phyloP scores from a whole-genome alignment of 345 rosid species.

The Tarenaya hassleriana region DNA sequence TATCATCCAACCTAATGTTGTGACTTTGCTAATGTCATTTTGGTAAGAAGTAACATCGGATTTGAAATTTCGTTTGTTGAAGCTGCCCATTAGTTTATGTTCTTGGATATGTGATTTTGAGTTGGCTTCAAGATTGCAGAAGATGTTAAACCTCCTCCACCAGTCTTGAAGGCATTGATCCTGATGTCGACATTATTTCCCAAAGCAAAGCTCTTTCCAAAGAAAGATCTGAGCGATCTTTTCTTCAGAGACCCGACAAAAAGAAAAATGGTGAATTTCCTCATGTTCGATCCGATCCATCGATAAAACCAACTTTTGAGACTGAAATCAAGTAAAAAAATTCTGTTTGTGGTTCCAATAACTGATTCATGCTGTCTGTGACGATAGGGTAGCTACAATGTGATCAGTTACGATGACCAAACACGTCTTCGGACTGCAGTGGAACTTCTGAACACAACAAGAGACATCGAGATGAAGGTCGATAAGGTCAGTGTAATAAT shows the following conservation, averaged over 20 bases:
- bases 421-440: conserved; percentile 64
- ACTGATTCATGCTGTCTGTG: conserved; percentile 11
- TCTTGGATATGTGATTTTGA: conserved; percentile 32
- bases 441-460: conserved; percentile 70
- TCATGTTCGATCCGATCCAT: too few species aligned
- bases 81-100: neutral
- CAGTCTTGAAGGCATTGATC: conserved; percentile 46
- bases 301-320: too few species aligned
- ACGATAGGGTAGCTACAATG: conserved; percentile 66
- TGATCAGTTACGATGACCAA: conserved; percentile 55
- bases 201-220: conserved; percentile 82
- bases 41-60: neutral
- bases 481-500: conserved; percentile 39
- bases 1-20: too few species aligned
- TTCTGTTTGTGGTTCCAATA: conserved; percentile 4
- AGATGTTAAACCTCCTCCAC: conserved; percentile 54
- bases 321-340: neutral
- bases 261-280: conserved; percentile 50
- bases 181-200: conserved; percentile 54
- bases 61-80: neutral
- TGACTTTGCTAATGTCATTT: neutral
- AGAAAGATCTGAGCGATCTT: conserved; percentile 55
- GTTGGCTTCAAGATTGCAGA: conserved; percentile 71
- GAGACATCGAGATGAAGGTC: conserved; percentile 58
- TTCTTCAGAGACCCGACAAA: conserved; percentile 65